phyloP scores from a whole-genome alignment of 352 stramenopile genomes.

The Phytopythium aichiense region DNA sequence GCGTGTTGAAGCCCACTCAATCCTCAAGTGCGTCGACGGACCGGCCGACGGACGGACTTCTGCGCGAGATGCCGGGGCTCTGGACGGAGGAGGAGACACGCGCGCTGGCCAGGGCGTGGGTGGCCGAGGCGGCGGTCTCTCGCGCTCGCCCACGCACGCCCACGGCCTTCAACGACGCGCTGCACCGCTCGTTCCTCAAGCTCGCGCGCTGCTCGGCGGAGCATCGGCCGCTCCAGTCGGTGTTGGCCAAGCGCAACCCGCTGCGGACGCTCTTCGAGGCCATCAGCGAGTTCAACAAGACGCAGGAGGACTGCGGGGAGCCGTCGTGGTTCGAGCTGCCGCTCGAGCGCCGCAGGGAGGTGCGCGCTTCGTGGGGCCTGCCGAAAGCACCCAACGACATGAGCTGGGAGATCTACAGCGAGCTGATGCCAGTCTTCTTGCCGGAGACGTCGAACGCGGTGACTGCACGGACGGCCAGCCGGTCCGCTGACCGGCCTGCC shows the following conservation, averaged over 20 bases:
- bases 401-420: background rate
- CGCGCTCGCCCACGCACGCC: background rate
- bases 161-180: background rate
- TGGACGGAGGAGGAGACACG: conserved; percentile 1
- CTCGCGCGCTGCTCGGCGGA: background rate
- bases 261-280: background rate
- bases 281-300: conserved; percentile 5
- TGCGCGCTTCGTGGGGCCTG: background rate
- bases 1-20: background rate
- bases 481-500: too few relatives aligned
- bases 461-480: background rate
- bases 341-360: background rate
- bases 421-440: background rate
- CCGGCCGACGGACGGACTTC: background rate
- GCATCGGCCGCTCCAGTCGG: background rate
- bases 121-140: background rate
- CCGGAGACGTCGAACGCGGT: background rate
- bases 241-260: background rate
- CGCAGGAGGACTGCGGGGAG: background rate
- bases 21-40: background rate
- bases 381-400: background rate
- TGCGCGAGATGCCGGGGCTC: background rate
- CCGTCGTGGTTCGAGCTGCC: conserved; percentile 1
- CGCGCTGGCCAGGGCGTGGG: conserved; percentile 1
- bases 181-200: background rate